phyloP scores from a whole-genome alignment of 1,284 basidiomycete genomes.

The Cryptococcus sp. region DNA sequence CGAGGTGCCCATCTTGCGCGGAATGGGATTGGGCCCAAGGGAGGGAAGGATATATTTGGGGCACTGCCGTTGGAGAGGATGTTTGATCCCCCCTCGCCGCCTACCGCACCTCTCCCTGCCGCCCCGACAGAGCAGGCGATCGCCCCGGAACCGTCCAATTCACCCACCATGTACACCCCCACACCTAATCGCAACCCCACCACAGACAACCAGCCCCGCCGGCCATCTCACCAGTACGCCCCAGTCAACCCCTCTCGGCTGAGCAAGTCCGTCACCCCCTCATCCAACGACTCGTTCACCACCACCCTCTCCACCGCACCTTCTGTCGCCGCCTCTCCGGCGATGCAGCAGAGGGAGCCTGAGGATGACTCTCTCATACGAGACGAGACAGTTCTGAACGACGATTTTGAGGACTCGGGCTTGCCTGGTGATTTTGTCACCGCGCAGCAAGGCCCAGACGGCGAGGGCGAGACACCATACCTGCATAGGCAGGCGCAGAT shows the following conservation, averaged over 20 bases:
- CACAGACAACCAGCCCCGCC: constrained; percentile 13
- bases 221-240: constrained; percentile 44
- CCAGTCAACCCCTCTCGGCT: constrained; percentile 44
- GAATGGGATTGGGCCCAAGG: constrained; percentile 34
- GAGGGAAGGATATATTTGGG: constrained; percentile 72
- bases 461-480: constrained; percentile 2
- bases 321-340: constrained; percentile 3
- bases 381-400: constrained; percentile 8
- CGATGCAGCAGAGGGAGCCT: constrained; percentile 3
- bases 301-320: constrained; percentile 10
- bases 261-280: constrained; percentile 48
- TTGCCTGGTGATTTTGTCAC: constrained; percentile 6
- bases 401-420: constrained; percentile 4
- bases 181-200: constrained; percentile 26
- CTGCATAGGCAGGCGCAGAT: constrained; percentile 2
- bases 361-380: constrained; percentile 14
- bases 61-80: constrained; percentile 77
- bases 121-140: constrained; percentile 19
- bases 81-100: constrained; percentile 85
- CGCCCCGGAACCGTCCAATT: constrained; percentile 9
- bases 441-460: constrained; percentile 6
- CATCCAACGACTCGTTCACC: constrained; percentile 20
- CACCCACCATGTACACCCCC: constrained; percentile 12
- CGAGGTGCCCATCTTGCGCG: constrained; percentile 39
- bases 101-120: constrained; percentile 34